A percentile compares a stretch with the other conserved stretches of the same genome.
Evolutionary conservation across 345 rosid genomes (phyloP).

Genomic region (Melaleuca alternifolia): DNA sequence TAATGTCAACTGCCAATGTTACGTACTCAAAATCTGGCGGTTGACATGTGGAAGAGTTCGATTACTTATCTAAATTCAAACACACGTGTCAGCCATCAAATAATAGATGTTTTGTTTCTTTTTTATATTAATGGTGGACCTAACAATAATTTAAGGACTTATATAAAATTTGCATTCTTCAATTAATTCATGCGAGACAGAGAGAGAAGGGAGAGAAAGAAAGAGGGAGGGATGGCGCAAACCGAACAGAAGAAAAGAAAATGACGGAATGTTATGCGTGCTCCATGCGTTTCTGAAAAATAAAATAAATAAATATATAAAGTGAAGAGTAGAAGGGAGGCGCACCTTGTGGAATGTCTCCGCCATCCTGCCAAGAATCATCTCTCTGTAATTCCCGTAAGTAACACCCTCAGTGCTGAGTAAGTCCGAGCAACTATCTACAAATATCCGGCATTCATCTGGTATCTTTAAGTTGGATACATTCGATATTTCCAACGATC

Average conservation of each 20-base stretch:
- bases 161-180: too few relatives aligned
- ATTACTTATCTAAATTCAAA: too few relatives aligned
- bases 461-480: background rate
- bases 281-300: background rate
- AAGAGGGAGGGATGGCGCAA: background rate
- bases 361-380: background rate
- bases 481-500: background rate
- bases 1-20: rapidly evolving
- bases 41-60: background rate
- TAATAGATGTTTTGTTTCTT: too few relatives aligned
- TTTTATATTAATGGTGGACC: too few relatives aligned
- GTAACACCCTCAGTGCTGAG: rapidly evolving
- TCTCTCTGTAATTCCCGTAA: background rate
- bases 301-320: background rate
- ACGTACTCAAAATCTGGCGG: background rate
- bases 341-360: background rate
- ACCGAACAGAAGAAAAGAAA: background rate
- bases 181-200: too few relatives aligned
- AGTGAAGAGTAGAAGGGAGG: background rate
- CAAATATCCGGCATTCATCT: rapidly evolving
- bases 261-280: background rate
- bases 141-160: too few relatives aligned
- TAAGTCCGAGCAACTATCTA: rapidly evolving
- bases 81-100: too few relatives aligned
- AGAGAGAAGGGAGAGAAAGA: too few relatives aligned